These are phyloP conservation scores for Volutella citrinella DNA, from an alignment of 2,329 filamentous ascomycete species.

Conservation along the genomic window DNA sequence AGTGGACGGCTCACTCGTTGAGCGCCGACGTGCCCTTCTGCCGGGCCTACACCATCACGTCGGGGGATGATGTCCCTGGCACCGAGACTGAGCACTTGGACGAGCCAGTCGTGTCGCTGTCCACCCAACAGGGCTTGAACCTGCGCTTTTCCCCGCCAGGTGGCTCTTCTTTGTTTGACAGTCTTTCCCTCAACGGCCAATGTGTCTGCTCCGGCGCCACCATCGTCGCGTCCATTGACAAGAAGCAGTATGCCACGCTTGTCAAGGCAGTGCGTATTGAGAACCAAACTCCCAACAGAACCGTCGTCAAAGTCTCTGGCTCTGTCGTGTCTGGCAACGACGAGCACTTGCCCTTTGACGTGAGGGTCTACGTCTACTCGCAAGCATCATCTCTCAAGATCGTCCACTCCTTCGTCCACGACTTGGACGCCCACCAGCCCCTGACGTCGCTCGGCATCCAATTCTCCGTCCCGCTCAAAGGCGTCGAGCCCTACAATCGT, in stretches of 20 bases:
- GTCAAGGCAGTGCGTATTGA: conserved; percentile 5
- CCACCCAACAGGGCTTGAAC: conserved; percentile 5
- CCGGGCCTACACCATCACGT: conserved; percentile 40
- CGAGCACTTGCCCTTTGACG: conserved; percentile 13
- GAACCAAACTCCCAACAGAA: conserved; percentile 9
- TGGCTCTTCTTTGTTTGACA: conserved; percentile 7
- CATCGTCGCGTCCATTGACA: conserved; percentile 15
- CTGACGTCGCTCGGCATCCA: conserved; percentile 53
- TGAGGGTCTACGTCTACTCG: conserved; percentile 51
- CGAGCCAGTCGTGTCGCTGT: not conserved
- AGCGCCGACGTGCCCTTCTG: conserved; percentile 35
- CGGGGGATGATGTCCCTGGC: conserved; percentile 5
- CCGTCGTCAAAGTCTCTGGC: conserved; percentile 15
- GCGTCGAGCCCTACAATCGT: conserved; percentile 54
- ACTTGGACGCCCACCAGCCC: conserved; percentile 44
- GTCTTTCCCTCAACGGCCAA: conserved; percentile 1
- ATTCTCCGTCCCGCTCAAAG: conserved; percentile 51
- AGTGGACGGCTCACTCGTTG: conserved; percentile 59
- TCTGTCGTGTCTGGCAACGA: not conserved
- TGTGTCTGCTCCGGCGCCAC: conserved; percentile 9
- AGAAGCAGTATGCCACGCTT: conserved; percentile 8
- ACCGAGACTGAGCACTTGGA: not conserved
- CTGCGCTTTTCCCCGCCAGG: conserved; percentile 2
- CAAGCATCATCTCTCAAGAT: conserved; percentile 51
- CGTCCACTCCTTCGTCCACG: conserved; percentile 53